phyloP scores from a whole-genome alignment of 208 protist species.

The Trypanosoma mega region DNA sequence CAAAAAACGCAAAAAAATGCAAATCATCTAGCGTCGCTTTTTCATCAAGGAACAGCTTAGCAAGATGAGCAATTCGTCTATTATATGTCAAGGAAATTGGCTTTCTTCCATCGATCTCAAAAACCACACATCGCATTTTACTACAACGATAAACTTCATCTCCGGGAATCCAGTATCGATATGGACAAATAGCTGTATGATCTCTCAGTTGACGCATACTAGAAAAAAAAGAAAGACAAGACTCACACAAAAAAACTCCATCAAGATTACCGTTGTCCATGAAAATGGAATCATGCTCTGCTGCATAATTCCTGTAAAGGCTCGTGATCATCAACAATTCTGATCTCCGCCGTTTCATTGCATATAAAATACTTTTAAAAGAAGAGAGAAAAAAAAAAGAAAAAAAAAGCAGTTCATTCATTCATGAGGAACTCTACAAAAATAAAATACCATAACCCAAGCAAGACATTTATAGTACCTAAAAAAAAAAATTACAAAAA shows the following conservation, averaged over 20 bases:
- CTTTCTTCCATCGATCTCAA: conserved; percentile 70
- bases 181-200: conserved; percentile 43
- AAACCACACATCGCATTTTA: conserved; percentile 33
- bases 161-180: conserved; percentile 67
- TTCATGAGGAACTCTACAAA: too few relatives aligned
- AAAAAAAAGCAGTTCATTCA: neutral
- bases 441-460: too few relatives aligned
- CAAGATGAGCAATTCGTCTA: conserved; percentile 48
- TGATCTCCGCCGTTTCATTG: conserved; percentile 10
- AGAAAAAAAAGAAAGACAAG: conserved; percentile 51
- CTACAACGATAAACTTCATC: conserved; percentile 60
- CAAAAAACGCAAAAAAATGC: conserved; percentile 71
- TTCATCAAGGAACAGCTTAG: conserved; percentile 61
- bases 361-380: neutral
- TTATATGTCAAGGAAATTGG: conserved; percentile 41
- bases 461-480: neutral
- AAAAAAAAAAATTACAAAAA: conserved; percentile 2
- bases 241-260: conserved; percentile 58
- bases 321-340: conserved; percentile 12
- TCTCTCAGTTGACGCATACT: conserved; percentile 27
- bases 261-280: conserved; percentile 8
- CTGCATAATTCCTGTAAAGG: conserved; percentile 19
- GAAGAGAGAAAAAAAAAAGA: conserved; percentile 24
- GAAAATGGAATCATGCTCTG: conserved; percentile 11
- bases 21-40: conserved; percentile 79